A percentile compares a stretch with the other conserved stretches of the same genome.
Evolutionary conservation across 2,329 filamentous ascomycete species (phyloP).

Genomic region (Cryphonectria naterciae): DNA sequence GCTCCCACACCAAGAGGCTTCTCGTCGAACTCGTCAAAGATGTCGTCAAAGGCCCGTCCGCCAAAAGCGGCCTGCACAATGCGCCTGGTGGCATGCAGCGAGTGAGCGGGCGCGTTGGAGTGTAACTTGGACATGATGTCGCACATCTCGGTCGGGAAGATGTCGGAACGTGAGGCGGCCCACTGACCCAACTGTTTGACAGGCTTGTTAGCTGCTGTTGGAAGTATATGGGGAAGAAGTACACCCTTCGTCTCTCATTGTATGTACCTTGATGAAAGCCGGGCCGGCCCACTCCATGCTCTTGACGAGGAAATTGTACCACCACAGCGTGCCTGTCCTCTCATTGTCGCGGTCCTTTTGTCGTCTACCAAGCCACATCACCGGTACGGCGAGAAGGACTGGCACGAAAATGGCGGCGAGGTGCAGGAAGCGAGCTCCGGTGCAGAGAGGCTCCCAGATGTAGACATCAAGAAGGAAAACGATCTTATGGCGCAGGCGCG

Average conservation of each 20-base stretch:
- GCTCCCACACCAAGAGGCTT: conserved; percentile 89
- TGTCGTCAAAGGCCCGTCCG: conserved; percentile 79
- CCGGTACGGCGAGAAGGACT: conserved; percentile 78
- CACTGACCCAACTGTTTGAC: conserved; percentile 81
- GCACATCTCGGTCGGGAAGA: conserved; percentile 93
- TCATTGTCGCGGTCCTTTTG: conserved; percentile 71
- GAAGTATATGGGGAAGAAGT: background rate
- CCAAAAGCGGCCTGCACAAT: conserved; percentile 84
- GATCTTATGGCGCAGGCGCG: conserved; percentile 60
- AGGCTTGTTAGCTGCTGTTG: background rate
- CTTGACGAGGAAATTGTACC: conserved; percentile 86
- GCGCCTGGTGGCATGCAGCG: conserved; percentile 75
- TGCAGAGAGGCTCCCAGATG: conserved; percentile 85
- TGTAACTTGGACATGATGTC: conserved; percentile 92
- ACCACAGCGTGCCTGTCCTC: conserved; percentile 83
- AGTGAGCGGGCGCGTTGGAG: conserved; percentile 92
- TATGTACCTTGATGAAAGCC: conserved; percentile 88
- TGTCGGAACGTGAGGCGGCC: conserved; percentile 94
- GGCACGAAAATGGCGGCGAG: conserved; percentile 88
- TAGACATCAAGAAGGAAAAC: conserved; percentile 72
- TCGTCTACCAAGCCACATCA: conserved; percentile 76
- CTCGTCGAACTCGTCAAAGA: conserved; percentile 95
- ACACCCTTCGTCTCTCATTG: background rate
- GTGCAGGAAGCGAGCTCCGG: conserved; percentile 84
- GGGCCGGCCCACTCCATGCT: conserved; percentile 93